Conservation (phyloP, 352 stramenopile species). For the Discostella stelligera region DNA sequence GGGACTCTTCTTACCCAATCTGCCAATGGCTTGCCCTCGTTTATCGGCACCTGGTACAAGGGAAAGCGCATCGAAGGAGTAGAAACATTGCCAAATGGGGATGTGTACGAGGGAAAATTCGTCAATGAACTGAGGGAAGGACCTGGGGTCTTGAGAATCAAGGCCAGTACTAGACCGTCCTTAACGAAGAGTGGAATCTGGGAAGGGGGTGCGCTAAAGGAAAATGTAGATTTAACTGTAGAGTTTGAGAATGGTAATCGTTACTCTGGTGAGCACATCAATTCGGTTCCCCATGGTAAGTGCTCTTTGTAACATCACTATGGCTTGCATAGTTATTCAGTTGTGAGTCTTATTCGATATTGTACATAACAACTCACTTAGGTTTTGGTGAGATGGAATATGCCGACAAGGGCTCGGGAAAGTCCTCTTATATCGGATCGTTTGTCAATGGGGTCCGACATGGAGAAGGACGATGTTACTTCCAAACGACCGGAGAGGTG, state of each 20-base stretch:
- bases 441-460: slow-evolving; percentile 33
- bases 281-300: slow-evolving; percentile 40
- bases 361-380: neutral
- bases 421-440: slow-evolving; percentile 28
- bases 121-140: slow-evolving; percentile 23
- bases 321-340: neutral
- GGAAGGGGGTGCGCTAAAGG: slow-evolving; percentile 24
- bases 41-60: slow-evolving; percentile 24
- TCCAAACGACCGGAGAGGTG: slow-evolving; percentile 27
- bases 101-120: slow-evolving; percentile 44
- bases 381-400: slow-evolving; percentile 41
- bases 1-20: slow-evolving; percentile 4
- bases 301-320: neutral
- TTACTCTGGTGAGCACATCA: slow-evolving; percentile 33
- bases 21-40: slow-evolving; percentile 10
- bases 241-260: slow-evolving; percentile 33
- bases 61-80: slow-evolving; percentile 26
- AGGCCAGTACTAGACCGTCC: neutral
- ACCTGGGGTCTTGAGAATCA: slow-evolving; percentile 20
- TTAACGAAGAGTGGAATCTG: slow-evolving; percentile 38
- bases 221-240: slow-evolving; percentile 32
- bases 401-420: slow-evolving; percentile 19
- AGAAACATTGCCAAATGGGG: slow-evolving; percentile 31
- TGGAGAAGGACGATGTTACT: slow-evolving; percentile 19
- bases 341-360: neutral